Conservation (phyloP, 805 yeast genomes). For the Clavispora fructus region DNA sequence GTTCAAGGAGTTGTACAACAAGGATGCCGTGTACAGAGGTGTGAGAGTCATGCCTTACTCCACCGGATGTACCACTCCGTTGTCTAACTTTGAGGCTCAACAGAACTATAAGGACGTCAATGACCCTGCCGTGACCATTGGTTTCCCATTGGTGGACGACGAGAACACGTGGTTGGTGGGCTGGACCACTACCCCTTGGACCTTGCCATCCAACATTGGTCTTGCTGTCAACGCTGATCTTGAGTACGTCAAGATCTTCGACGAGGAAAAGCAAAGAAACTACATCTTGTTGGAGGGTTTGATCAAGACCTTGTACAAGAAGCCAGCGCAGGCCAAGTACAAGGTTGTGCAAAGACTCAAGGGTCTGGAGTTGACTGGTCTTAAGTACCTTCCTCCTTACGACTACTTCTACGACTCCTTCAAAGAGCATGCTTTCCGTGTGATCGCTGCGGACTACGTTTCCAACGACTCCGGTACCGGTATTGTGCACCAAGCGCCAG, state of each 20-base stretch:
- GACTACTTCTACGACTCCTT: constrained; percentile 73
- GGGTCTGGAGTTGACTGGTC: constrained; percentile 78
- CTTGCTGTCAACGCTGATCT: constrained; percentile 87
- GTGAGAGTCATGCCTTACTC: constrained; percentile 98
- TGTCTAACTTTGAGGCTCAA: constrained; percentile 97
- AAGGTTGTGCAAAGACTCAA: constrained; percentile 72
- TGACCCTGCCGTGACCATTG: constrained; percentile 94
- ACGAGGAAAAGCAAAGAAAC: constrained; percentile 77
- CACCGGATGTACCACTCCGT: constrained; percentile 93
- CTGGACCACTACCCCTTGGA: constrained; percentile 99
- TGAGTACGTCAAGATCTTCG: constrained; percentile 88
- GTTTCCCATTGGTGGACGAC: constrained; percentile 76
- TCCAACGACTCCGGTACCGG: constrained; percentile 97
- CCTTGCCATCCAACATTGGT: constrained; percentile 90
- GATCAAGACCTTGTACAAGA: constrained; percentile 81
- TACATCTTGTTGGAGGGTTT: constrained; percentile 82
- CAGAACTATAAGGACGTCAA: constrained; percentile 95
- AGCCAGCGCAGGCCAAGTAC: constrained; percentile 86
- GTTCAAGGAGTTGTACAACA: constrained; percentile 79
- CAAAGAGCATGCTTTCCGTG: constrained; percentile 75
- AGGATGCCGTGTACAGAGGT: constrained; percentile 89
- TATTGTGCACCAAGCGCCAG: constrained; percentile 97
- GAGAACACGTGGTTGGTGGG: constrained; percentile 84
- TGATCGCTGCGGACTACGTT: constrained; percentile 78
- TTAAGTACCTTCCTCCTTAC: constrained; percentile 77